Evolutionary conservation across 768 basidiomycete species (phyloP).

Genomic region (Lactifluus subvellereus): DNA sequence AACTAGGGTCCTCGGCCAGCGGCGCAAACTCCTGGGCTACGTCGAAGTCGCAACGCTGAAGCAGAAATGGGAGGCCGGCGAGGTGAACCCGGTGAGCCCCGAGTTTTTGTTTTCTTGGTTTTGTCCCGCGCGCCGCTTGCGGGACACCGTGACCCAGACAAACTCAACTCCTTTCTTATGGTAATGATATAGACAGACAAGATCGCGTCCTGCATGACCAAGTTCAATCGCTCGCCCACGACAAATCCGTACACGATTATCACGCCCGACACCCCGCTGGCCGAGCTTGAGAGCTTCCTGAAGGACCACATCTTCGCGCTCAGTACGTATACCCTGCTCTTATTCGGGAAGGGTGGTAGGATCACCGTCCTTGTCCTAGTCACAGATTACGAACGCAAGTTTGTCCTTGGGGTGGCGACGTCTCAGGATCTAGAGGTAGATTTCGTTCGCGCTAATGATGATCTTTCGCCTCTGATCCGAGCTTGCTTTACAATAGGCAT

Average conservation of each 20-base stretch:
- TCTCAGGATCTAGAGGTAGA: constrained; percentile 58
- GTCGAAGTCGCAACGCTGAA: constrained; percentile 74
- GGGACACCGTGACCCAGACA: background rate
- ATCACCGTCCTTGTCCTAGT: constrained; percentile 40
- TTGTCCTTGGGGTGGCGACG: constrained; percentile 78
- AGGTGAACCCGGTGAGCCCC: constrained; percentile 58
- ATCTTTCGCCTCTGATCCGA: constrained; percentile 23
- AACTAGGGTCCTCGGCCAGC: constrained; percentile 64
- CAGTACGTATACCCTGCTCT: constrained; percentile 37
- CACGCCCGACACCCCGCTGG: constrained; percentile 72
- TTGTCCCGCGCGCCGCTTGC: background rate
- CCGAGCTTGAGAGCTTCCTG: constrained; percentile 79
- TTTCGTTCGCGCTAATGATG: background rate
- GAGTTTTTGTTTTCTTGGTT: constrained; percentile 7
- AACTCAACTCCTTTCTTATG: background rate
- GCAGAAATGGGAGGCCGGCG: constrained; percentile 67
- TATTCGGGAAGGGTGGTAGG: constrained; percentile 1
- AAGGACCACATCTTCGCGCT: constrained; percentile 67
- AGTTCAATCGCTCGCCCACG: constrained; percentile 53
- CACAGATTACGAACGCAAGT: constrained; percentile 76
- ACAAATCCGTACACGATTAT: constrained; percentile 62
- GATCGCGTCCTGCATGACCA: constrained; percentile 63
- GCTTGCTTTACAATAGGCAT: constrained; percentile 25
- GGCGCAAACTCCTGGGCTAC: constrained; percentile 76
- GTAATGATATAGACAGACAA: constrained; percentile 51